Evolutionary conservation across 352 stramenopile species (phyloP).

Genomic region (Aphanomyces euteiches): DNA sequence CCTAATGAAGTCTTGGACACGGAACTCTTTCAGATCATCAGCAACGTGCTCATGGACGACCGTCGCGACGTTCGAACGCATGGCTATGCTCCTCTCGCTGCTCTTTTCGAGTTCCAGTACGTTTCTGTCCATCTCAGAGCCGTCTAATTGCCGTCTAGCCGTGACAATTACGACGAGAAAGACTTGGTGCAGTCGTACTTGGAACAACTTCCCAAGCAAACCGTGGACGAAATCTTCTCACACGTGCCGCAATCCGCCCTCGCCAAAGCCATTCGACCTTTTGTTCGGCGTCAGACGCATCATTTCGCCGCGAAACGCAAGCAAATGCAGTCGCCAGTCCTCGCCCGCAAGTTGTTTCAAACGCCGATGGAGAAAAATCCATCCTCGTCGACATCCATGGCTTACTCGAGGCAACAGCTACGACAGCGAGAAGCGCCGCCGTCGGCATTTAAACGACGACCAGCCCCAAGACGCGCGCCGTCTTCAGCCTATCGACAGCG

Average conservation of each 20-base stretch:
- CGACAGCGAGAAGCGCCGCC: not conserved
- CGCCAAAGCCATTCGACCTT: conserved; percentile 5
- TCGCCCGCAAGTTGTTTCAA: not conserved
- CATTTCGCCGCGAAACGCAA: not conserved
- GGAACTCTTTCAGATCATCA: conserved; percentile 20
- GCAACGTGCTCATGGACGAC: conserved; percentile 14
- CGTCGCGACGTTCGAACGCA: not conserved
- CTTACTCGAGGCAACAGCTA: not conserved
- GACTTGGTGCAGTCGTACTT: conserved; percentile 4
- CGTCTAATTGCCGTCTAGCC: not conserved
- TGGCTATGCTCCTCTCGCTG: conserved; percentile 11
- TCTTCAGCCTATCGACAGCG: not conserved
- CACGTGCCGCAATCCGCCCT: not conserved
- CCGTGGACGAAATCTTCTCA: conserved; percentile 4
- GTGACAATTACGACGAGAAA: not conserved
- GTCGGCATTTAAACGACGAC: conserved; percentile 5
- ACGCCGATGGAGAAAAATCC: not conserved
- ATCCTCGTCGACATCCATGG: not conserved
- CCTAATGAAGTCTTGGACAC: not conserved
- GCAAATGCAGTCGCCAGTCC: conserved; percentile 12
- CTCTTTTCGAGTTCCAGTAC: conserved; percentile 25
- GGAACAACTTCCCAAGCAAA: conserved; percentile 1
- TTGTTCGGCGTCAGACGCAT: not conserved
- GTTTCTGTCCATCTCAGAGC: not conserved
- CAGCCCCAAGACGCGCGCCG: too few species aligned